Evolutionary conservation across 2,329 filamentous ascomycete genomes (phyloP).

Genomic region (Aspergillus sp.): DNA sequence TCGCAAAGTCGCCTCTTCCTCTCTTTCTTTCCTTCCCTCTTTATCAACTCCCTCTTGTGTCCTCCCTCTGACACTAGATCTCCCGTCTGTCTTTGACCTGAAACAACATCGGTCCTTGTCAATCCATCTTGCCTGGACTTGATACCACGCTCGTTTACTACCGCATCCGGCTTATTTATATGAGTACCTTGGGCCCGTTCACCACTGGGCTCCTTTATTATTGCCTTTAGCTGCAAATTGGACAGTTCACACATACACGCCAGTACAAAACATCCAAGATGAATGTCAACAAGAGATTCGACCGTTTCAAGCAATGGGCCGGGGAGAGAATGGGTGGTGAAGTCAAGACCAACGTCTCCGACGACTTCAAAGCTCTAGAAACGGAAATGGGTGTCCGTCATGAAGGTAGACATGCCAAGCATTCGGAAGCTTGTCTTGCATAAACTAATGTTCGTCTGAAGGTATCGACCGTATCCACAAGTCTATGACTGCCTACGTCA

Average conservation of each 20-base stretch:
- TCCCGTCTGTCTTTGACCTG: background rate
- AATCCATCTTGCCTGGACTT: background rate
- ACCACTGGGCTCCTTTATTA: background rate
- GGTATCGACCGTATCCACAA: slow-evolving; percentile 88
- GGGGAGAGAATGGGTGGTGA: slow-evolving; percentile 95
- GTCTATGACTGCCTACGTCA: slow-evolving; percentile 82
- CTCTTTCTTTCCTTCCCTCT: slow-evolving; percentile 10
- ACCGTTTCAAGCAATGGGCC: slow-evolving; percentile 96
- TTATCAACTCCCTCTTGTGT: background rate
- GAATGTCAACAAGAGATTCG: slow-evolving; percentile 82
- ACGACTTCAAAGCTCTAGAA: slow-evolving; percentile 89
- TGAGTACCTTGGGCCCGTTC: background rate
- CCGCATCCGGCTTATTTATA: slow-evolving; percentile 7
- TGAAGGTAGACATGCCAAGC: slow-evolving; percentile 61
- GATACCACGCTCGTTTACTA: slow-evolving; percentile 3
- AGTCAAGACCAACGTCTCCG: slow-evolving; percentile 79
- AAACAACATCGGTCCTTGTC: background rate
- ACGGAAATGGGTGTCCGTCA: slow-evolving; percentile 85
- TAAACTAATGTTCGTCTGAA: slow-evolving; percentile 38
- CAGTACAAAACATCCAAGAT: slow-evolving; percentile 36
- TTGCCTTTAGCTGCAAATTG: slow-evolving; percentile 4
- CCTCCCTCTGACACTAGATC: background rate
- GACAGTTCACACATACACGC: background rate
- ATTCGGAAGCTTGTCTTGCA: background rate
- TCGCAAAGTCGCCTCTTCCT: slow-evolving; percentile 12